Evolutionary conservation across 2,329 filamentous ascomycete genomes (phyloP).

Genomic region (Massarina eburnea): DNA sequence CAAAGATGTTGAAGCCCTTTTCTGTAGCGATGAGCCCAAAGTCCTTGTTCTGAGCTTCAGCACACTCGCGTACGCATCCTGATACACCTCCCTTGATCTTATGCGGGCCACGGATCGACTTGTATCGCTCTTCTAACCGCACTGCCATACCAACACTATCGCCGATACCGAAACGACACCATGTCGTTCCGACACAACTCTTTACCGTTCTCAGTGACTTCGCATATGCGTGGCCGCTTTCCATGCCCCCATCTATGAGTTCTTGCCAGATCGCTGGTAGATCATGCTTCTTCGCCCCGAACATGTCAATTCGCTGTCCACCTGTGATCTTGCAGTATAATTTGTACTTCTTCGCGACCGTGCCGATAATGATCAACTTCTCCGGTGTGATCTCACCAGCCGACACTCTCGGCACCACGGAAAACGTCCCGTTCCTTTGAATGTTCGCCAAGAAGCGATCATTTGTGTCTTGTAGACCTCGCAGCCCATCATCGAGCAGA

Average conservation of each 20-base stretch:
- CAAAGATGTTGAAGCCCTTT: constrained; percentile 91
- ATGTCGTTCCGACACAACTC: constrained; percentile 86
- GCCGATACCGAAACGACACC: constrained; percentile 86
- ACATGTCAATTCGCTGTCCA: constrained; percentile 90
- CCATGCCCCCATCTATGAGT: constrained; percentile 81
- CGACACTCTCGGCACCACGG: constrained; percentile 79
- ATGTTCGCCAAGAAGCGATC: constrained; percentile 88
- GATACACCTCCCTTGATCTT: constrained; percentile 91
- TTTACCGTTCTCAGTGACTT: constrained; percentile 89
- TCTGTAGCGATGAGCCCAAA: constrained; percentile 91
- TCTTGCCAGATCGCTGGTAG: constrained; percentile 79
- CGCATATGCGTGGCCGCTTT: constrained; percentile 87
- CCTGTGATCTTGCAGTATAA: constrained; percentile 93
- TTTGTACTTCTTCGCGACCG: constrained; percentile 79
- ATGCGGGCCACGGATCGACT: constrained; percentile 84
- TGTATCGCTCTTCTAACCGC: constrained; percentile 84
- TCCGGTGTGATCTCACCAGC: constrained; percentile 87
- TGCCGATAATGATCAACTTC: constrained; percentile 79
- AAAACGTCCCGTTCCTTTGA: constrained; percentile 88
- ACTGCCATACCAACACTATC: constrained; percentile 92
- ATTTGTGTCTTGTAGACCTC: constrained; percentile 87
- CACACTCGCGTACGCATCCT: constrained; percentile 89
- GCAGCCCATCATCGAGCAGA: constrained; percentile 69
- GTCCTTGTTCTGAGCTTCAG: constrained; percentile 90
- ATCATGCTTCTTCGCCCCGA: constrained; percentile 86